Base-by-base conservation (phyloP, 176 grass and related monocot species). In the Guadua angustifolia region DNA sequence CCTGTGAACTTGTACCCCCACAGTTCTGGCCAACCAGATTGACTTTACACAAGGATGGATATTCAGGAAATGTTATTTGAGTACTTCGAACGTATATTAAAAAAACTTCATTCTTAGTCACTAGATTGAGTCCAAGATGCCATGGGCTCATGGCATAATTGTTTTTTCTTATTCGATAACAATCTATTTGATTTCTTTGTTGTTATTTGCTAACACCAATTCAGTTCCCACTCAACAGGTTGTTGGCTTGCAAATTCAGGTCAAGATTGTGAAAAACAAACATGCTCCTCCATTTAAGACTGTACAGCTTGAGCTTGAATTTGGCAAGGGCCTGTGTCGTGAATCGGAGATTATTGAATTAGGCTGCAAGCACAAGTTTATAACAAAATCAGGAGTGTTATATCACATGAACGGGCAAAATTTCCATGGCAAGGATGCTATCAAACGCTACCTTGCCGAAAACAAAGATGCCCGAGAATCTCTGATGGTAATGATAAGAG, bases 261-360 rank as follows among this genome's bases (percentile, higher is more conserved):
- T 94, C 60, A 94, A 80, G 82, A 82, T 94, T 21, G 92, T 94
- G 60, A 94, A 94, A 79, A 94, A 94, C 81, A 94, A 94, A 8
- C 92, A 92, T 44, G 87, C 92, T 18, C 89, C 92, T 16, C 89
- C 87, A 83, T 94, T 92, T 46, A 92, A 80, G 70, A 89, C 65
- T 33, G 89, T 61, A 19, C 77, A 83, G 22, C 87, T 94, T 80
- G 89, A 94, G 60, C 84, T 94, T 22, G 92, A 94, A 22, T 94
- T 89, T 66, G 92, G 92, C 5, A 94, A 94, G 84, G 92, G 89
- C 7, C 60, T 94, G 69, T 73, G 36, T 29, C 77, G 87, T 26
- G 78, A 90, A 33, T 92, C 85, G 1, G 92, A 94, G 78, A 52
- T 94, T 71, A 83, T 90, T 29, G 92, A 94, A 51, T 24, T 94